Evolutionary conservation across 2,329 filamentous ascomycete species (phyloP).

Genomic region (Blumeriella jaapii): DNA sequence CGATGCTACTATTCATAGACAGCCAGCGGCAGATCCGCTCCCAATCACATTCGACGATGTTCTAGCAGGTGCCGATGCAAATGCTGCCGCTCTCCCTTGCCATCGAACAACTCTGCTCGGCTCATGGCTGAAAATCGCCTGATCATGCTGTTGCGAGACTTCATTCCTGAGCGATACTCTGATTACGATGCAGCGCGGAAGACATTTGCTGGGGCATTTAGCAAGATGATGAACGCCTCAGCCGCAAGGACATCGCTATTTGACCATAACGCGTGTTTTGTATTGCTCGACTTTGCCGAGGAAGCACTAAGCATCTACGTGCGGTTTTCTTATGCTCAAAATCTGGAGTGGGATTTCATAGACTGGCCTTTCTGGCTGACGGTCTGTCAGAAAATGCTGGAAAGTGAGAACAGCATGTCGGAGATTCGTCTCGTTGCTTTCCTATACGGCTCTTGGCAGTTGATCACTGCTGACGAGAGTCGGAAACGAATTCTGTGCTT

Average conservation of each 20-base stretch:
- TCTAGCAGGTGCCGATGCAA: slow-evolving; percentile 45
- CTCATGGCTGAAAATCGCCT: slow-evolving; percentile 61
- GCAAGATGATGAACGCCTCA: slow-evolving; percentile 46
- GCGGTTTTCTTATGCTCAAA: slow-evolving; percentile 40
- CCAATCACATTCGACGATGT: slow-evolving; percentile 57
- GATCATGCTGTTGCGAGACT: slow-evolving; percentile 58
- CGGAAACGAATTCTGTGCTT: slow-evolving; percentile 50
- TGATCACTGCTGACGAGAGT: slow-evolving; percentile 41
- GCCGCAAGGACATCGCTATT: slow-evolving; percentile 54
- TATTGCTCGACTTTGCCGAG: slow-evolving; percentile 63
- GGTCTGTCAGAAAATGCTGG: slow-evolving; percentile 55
- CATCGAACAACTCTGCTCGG: slow-evolving; percentile 47
- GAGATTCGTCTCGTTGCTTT: slow-evolving; percentile 60
- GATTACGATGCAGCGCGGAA: slow-evolving; percentile 41
- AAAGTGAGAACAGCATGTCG: slow-evolving; percentile 60
- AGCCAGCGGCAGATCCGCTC: slow-evolving; percentile 36
- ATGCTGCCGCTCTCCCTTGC: slow-evolving; percentile 44
- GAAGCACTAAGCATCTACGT: slow-evolving; percentile 54
- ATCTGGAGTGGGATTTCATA: slow-evolving; percentile 32
- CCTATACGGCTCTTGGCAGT: slow-evolving; percentile 53
- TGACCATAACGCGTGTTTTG: slow-evolving; percentile 60
- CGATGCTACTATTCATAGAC: slow-evolving; percentile 56
- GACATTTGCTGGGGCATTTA: slow-evolving; percentile 53
- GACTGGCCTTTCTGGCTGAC: slow-evolving; percentile 59
- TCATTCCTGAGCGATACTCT: slow-evolving; percentile 48